Evolutionary conservation across 2,329 filamentous ascomycete species (phyloP), one percentile per base, ranked within the genome.

Genomic region (Sarocladium strictum): DNA sequence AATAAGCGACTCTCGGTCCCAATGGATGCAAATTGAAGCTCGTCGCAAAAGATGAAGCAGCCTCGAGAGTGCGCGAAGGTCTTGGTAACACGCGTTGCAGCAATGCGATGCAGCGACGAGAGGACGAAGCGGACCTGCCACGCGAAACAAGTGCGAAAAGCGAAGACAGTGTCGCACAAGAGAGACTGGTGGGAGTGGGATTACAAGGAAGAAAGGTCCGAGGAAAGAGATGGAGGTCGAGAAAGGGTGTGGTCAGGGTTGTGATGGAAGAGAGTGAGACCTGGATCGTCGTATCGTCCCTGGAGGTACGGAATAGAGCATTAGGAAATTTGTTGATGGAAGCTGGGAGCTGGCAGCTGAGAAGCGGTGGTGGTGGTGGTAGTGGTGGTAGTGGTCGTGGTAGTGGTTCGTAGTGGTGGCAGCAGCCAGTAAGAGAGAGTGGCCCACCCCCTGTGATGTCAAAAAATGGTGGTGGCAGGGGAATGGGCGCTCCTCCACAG

Each of bases 381-480:
- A n/a, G 37, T 40, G 37, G 37, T 40, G 37, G 37, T 40, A 15
- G 37, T 40, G 14, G 37, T n/a, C 37, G 7, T 40, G n/a, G n/a
- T n/a, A n/a, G n/a, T 40, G 37, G 37, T 7, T 15, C 5, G 7
- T 19, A n/a, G 11, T 15, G 9, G 43, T 49, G 43, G 23, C 21
- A 29, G 43, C 17, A 43, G 38, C 19, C n/a, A n/a, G n/a, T n/a
- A n/a, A n/a, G n/a, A n/a, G n/a, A n/a, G n/a, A 19, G 17, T 43
- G 14, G 38, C 6, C 38, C 17, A 11, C 38, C 47, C 47, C 47
- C 47, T 51, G 47, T 51, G 47, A 35, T 51, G 47, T 51, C 27
- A 51, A 51, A 55, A 56, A 56, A 56, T 56, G 55, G 47, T 55
- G 56, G 56, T 57, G 56, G 56, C 56, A 57, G 56, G 55, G 47